Evolutionary conservation across 2,329 filamentous ascomycete genomes (phyloP), one percentile per base, ranked within the genome.

Genomic region (Penicillium verrucosum): DNA sequence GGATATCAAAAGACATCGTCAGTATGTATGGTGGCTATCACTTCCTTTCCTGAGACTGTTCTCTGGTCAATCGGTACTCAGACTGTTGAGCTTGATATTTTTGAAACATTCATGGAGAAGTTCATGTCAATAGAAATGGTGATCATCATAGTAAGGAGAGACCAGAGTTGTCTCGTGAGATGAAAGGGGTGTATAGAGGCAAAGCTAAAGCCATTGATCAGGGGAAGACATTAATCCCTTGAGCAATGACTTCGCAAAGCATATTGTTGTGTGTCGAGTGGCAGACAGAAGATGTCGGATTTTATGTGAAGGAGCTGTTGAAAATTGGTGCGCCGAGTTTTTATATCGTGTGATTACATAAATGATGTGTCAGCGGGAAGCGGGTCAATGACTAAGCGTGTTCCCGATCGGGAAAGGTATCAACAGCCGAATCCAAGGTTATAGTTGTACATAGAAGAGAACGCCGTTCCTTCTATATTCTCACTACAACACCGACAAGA

Each of bases 31-130:
- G n/a, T 8, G 29, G 12, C 11, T 3, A 25, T 29, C 21, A 27
- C 7, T 25, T 40, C 18, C 14, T 40, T 25, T 32, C 18, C 14
- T 32, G 36, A 49, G 51, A 49, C 36, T 48, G 5, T 45, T 25
- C 41, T 55, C 53, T 56, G 54, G 54, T 56, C 43, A 38, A 46
- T 36, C 36, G 34, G 40, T 38, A 66, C 65, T 69, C 67, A 70
- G 66, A 70, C 65, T 69, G 66, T 70, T 69, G 67, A 69, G 65
- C 67, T 71, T 70, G 65, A 67, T 63, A 61, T 62, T 60, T 62
- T 63, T 56, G 44, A 55, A 41, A 59, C 61, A 67, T 57, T 60
- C 65, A 67, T 56, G 50, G 62, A 58, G 62, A 59, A 56, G 51
- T 46, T 69, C 64, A 62, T 65, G 56, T 62, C 64, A 65, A 65